phyloP scores from a whole-genome alignment of 768 basidiomycete species.

The Termitomyces sp. region DNA sequence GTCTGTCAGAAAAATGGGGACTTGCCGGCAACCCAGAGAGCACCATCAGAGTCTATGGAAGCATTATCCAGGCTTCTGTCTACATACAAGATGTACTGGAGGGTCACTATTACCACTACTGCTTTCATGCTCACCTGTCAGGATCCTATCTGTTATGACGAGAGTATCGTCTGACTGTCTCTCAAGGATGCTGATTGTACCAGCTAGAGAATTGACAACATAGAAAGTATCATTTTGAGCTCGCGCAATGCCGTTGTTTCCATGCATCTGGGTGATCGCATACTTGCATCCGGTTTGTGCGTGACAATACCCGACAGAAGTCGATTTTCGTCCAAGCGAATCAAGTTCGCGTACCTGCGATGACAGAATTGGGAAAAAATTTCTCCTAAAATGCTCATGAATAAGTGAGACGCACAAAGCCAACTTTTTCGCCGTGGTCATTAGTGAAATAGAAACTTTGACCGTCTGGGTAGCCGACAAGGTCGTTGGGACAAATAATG shows the following conservation, averaged over 20 bases:
- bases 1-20: not conserved
- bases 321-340: slow-evolving; percentile 16
- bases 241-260: slow-evolving; percentile 57
- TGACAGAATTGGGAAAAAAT: not conserved
- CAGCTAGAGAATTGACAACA: slow-evolving; percentile 40
- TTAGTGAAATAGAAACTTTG: slow-evolving; percentile 68
- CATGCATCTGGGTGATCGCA: slow-evolving; percentile 43
- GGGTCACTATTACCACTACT: not conserved
- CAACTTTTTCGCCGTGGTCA: slow-evolving; percentile 50
- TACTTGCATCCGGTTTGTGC: slow-evolving; percentile 53
- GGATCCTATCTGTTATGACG: slow-evolving; percentile 44
- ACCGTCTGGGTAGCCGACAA: slow-evolving; percentile 62
- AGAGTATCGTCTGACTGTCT: slow-evolving; percentile 54
- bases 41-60: slow-evolving; percentile 51
- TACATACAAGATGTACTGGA: slow-evolving; percentile 11
- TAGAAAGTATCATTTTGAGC: slow-evolving; percentile 61
- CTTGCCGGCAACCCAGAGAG: slow-evolving; percentile 58
- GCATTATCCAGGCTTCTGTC: slow-evolving; percentile 58
- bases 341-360: slow-evolving; percentile 22
- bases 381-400: not conserved
- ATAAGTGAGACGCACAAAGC: slow-evolving; percentile 35
- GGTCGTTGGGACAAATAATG: slow-evolving; percentile 64
- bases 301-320: slow-evolving; percentile 64
- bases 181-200: slow-evolving; percentile 49
- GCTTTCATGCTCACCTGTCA: slow-evolving; percentile 36